Evolutionary conservation across 495 filamentous ascomycete genomes (phyloP).

Genomic region (Penicillium maclennaniae): DNA sequence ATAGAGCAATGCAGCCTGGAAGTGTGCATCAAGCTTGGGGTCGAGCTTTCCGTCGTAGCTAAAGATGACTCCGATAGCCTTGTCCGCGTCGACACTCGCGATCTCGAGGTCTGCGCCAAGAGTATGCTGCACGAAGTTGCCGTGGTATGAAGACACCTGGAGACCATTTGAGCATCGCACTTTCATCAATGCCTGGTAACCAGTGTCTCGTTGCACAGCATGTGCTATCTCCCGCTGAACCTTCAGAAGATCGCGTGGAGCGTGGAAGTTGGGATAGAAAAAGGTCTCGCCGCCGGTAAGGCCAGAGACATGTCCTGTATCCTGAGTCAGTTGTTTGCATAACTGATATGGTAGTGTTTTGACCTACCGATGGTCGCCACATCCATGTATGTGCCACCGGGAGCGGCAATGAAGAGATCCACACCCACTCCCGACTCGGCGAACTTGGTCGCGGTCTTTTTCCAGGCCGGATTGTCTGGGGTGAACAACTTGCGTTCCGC

Average conservation of each 20-base stretch:
- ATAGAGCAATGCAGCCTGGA: constrained; percentile 92
- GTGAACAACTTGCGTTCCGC: constrained; percentile 88
- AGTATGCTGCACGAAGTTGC: constrained; percentile 92
- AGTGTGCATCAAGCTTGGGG: constrained; percentile 93
- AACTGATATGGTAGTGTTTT: neutral
- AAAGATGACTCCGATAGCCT: constrained; percentile 88
- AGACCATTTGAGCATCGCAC: constrained; percentile 95
- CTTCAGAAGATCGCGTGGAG: constrained; percentile 76
- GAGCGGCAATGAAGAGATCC: constrained; percentile 91
- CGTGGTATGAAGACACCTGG: constrained; percentile 89
- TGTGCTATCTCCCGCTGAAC: constrained; percentile 84
- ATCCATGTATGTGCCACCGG: constrained; percentile 86
- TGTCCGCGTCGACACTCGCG: constrained; percentile 88
- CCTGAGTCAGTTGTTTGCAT: constrained; percentile 11
- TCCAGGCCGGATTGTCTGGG: constrained; percentile 82
- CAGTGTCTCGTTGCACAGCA: constrained; percentile 84
- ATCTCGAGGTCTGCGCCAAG: constrained; percentile 96
- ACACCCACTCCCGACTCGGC: constrained; percentile 82
- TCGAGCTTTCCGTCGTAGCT: constrained; percentile 97
- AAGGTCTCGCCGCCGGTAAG: constrained; percentile 87
- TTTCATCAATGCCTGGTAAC: constrained; percentile 97
- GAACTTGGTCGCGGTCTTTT: constrained; percentile 79
- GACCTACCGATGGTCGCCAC: constrained; percentile 85
- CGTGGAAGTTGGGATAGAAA: constrained; percentile 94
- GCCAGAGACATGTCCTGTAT: constrained; percentile 36